Evolutionary conservation across 192 early-diverging fungal species (phyloP).

Genomic region (Coemansia sp.): DNA sequence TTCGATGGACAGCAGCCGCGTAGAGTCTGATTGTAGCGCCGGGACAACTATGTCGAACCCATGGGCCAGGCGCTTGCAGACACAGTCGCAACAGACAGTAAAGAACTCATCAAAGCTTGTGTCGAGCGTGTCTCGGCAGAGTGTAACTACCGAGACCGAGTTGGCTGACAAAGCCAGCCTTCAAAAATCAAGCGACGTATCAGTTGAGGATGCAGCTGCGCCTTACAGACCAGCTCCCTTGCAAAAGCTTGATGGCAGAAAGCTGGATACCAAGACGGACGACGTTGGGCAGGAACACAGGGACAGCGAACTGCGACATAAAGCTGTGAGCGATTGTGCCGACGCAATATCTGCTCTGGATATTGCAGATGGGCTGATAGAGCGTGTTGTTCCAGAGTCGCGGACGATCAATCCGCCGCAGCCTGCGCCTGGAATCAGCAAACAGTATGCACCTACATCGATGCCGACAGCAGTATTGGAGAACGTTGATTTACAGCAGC

Average conservation of each 20-base stretch:
- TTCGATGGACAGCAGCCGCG: background rate
- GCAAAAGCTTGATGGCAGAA: background rate
- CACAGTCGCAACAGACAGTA: background rate
- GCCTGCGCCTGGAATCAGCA: background rate
- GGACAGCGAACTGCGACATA: background rate
- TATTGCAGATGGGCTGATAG: background rate
- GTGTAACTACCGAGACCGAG: background rate
- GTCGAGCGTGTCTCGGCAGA: background rate
- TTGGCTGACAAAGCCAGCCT: background rate
- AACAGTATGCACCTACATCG: background rate
- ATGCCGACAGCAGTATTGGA: background rate
- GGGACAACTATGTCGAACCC: constrained; percentile 12
- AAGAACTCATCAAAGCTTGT: constrained; percentile 4
- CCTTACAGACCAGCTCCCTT: background rate
- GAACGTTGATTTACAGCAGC: background rate
- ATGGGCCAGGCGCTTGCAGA: constrained; percentile 27
- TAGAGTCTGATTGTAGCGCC: background rate
- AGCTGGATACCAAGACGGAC: background rate
- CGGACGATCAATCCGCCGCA: background rate
- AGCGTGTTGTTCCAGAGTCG: background rate
- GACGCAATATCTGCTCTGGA: background rate
- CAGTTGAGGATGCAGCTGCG: background rate
- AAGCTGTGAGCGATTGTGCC: background rate
- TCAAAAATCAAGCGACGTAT: background rate
- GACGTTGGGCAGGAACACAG: background rate